Base-by-base conservation (phyloP, 2,329 filamentous ascomycete genomes). In the Fonsecaea pedrosoi region DNA sequence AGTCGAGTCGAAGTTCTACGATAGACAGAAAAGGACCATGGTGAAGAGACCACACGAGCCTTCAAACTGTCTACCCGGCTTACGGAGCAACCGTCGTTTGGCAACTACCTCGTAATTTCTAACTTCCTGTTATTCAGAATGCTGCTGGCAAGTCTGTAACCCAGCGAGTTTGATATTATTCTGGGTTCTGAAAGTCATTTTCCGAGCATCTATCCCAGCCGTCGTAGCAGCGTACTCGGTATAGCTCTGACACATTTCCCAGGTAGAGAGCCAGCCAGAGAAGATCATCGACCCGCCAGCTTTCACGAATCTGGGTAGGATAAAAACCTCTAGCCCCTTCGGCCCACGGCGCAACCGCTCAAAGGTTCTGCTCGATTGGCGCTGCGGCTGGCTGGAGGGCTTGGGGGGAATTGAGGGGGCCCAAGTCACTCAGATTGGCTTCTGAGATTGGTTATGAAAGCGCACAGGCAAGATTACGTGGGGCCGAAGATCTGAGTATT, bases 391-490 rank as follows among this genome's bases (percentile, higher is more conserved):
- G 59, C 18, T 32, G 45, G 12, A 25, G 25, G 40, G 35, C 15
- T 54, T 18, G 15, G 18, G 54, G 45, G n/a, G 35, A 34, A 13
- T 25, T 25, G 25, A 25, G 21, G n/a, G 53, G 34, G 30, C n/a
- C 30, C 53, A 55, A n/a, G 53, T 55, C 53, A 50, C 45, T 4
- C 18, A 50, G 18, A 12, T 50, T 50, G n/a, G 45, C 15, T n/a
- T 42, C 45, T 50, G 8, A 42, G 40, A 18, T 59, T 15, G 40
- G 40, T 30, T 59, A 35, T 42, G 25, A 40, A 18, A 60, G 57
- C 57, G 40, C 40, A 60, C 12, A 50, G 32, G 21, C 45, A 60
- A 60, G 57, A 60, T 60, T 60, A 42, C 57, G 40, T 50, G 13
- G 40, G 57, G 57, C 57, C n/a, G 21, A 35, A 32, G n/a, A 18